A percentile compares a stretch with the other conserved stretches of the same genome.
phyloP scores from a whole-genome alignment of 2,329 filamentous ascomycete species.

The Diaporthe sp. region DNA sequence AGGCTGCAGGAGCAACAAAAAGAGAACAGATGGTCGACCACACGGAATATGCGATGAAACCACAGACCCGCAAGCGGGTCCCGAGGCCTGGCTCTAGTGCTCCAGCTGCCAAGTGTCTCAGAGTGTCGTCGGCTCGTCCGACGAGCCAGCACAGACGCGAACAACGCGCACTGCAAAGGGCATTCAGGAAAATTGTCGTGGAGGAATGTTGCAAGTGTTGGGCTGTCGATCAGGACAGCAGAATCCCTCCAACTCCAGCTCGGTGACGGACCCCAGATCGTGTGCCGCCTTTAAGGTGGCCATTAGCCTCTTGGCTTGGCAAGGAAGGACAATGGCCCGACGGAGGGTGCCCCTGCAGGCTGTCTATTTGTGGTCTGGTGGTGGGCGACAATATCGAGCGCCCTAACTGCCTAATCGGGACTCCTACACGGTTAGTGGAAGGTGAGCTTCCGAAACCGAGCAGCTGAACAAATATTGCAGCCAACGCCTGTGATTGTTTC shows the following conservation, averaged over 20 bases:
- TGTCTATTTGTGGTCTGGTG: not conserved
- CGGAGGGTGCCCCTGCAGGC: not conserved
- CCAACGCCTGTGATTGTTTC: not conserved
- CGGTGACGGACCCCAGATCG: not conserved
- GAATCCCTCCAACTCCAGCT: not conserved
- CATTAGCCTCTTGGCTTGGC: conserved; percentile 3
- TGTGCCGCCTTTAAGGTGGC: not conserved
- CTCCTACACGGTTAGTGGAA: not conserved
- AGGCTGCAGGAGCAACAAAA: not conserved
- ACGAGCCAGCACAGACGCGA: conserved; percentile 11
- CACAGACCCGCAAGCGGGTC: conserved; percentile 12
- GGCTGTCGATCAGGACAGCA: not conserved
- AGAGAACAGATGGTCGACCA: not conserved
- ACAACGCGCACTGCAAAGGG: not conserved
- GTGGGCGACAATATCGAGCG: not conserved
- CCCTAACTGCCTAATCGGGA: not conserved
- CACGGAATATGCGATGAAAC: not conserved
- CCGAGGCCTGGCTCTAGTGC: not conserved
- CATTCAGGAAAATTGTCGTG: not conserved
- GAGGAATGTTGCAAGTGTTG: not conserved
- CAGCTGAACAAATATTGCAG: not conserved
- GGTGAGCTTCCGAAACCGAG: not conserved
- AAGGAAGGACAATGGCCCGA: not conserved
- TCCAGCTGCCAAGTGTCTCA: conserved; percentile 18
- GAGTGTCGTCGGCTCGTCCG: conserved; percentile 16